Evolutionary conservation across 1,284 basidiomycete species (phyloP).

Genomic region (Ceratobasidium sp.): DNA sequence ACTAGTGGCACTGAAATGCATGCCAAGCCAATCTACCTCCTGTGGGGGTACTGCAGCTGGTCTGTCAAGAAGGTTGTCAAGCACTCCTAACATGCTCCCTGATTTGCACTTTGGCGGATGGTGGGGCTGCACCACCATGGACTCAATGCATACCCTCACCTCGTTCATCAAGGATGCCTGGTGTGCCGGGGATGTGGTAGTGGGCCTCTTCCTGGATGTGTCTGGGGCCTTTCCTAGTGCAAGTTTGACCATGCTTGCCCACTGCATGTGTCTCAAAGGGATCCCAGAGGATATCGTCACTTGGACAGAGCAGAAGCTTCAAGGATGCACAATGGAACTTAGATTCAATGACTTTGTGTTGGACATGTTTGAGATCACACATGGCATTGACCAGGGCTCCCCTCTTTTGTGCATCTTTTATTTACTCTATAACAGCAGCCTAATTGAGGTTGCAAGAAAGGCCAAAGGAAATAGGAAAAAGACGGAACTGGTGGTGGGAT

Average conservation of each 20-base stretch:
- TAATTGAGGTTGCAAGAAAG: not conserved
- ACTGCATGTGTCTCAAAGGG: slow-evolving; percentile 53
- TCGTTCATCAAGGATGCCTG: too few species aligned
- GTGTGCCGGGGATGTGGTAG: too few species aligned
- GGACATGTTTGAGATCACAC: slow-evolving; percentile 50
- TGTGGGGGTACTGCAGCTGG: too few species aligned
- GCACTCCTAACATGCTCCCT: too few species aligned
- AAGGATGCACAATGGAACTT: not conserved
- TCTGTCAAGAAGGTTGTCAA: too few species aligned
- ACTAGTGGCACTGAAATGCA: too few species aligned
- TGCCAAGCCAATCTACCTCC: too few species aligned
- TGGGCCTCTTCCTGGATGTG: slow-evolving; percentile 46
- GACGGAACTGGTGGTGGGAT: slow-evolving; percentile 28
- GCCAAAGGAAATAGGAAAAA: not conserved
- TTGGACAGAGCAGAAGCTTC: slow-evolving; percentile 50
- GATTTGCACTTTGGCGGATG: too few species aligned
- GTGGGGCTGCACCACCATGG: too few species aligned
- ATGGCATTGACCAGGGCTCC: slow-evolving; percentile 56
- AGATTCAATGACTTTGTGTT: slow-evolving; percentile 22
- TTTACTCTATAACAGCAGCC: slow-evolving; percentile 14
- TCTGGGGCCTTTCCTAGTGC: slow-evolving; percentile 54
- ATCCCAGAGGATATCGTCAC: slow-evolving; percentile 50
- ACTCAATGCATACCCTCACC: too few species aligned
- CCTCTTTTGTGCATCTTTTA: slow-evolving; percentile 51
- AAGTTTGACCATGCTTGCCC: slow-evolving; percentile 51